phyloP scores from a whole-genome alignment of 768 basidiomycete species.

The Psilocybe cyanescens region DNA sequence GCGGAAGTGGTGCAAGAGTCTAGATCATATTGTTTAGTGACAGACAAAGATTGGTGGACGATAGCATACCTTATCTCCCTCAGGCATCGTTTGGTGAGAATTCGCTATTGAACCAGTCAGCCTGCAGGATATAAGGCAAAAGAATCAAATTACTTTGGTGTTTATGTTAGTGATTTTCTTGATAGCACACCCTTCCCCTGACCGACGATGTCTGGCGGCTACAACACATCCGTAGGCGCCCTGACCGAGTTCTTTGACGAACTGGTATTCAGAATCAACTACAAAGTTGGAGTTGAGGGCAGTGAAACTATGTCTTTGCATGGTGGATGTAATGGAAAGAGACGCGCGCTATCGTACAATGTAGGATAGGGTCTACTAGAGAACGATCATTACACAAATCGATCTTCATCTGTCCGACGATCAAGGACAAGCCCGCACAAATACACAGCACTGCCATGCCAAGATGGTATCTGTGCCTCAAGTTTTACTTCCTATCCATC shows the following conservation, averaged over 20 bases:
- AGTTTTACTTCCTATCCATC: neutral
- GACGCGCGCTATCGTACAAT: slow-evolving; percentile 11
- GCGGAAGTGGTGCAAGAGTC: slow-evolving; percentile 95
- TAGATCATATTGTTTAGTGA: slow-evolving; percentile 32
- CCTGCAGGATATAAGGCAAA: neutral
- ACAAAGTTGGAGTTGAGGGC: slow-evolving; percentile 86
- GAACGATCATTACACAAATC: slow-evolving; percentile 14
- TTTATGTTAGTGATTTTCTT: slow-evolving; percentile 97
- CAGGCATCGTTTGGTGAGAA: slow-evolving; percentile 95
- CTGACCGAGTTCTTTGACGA: slow-evolving; percentile 96
- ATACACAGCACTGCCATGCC: slow-evolving; percentile 21
- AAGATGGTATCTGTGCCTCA: neutral
- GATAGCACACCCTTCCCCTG: slow-evolving; percentile 91
- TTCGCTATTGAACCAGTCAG: slow-evolving; percentile 56
- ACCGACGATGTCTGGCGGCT: slow-evolving; percentile 79
- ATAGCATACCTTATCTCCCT: slow-evolving; percentile 84
- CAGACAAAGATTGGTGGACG: slow-evolving; percentile 4
- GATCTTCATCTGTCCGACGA: slow-evolving; percentile 19
- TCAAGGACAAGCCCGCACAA: slow-evolving; percentile 25
- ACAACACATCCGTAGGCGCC: slow-evolving; percentile 95
- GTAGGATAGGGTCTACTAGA: slow-evolving; percentile 1
- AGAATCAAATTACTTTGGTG: slow-evolving; percentile 62
- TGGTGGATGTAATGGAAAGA: slow-evolving; percentile 30
- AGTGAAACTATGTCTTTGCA: slow-evolving; percentile 80
- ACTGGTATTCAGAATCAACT: slow-evolving; percentile 89